Evolutionary conservation across 352 stramenopile species (phyloP), one percentile per base, ranked within the genome.

Genomic region (Thalassiosira exigua): DNA sequence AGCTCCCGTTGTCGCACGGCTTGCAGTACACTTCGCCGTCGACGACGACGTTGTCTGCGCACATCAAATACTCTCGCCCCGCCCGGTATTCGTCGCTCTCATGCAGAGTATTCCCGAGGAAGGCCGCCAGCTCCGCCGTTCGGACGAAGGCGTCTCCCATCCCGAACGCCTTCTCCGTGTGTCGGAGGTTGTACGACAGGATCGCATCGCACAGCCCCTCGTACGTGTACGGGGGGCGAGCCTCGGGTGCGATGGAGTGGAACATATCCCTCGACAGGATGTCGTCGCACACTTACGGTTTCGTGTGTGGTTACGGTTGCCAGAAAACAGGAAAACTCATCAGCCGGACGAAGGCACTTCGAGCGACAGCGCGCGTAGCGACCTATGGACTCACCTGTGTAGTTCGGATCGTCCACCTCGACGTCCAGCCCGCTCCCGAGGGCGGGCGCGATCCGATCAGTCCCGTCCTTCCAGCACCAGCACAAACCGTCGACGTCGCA

Each of bases 51-150:
- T 44, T 44, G 36, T 44, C 36, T 14, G 36, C 36, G 36, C 36
- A 44, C 36, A 44, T 44, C 36, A 71, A 51, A 19, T 82, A 71
- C 24, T 84, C 76, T 36, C 76, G 46, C 12, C 56, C 69, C 1
- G 76, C 76, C n/a, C 56, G 44, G 14, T 80, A 84, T 44, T 84
- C 76, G 60, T 80, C 76, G 48, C 46, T 74, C 51, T 84, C 76
- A 41, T 84, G 76, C 48, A 80, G 33, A 2, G 62, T 53, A 68
- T 84, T 76, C 9, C 76, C 76, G 22, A 85, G 59, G 19, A 80
- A 85, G 0, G 69, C 70, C 0, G 76, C 69, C 21, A 85, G 33
- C 32, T 85, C 76, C 11, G 46, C 42, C 21, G 26, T 44, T 41
- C 57, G 39, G 29, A 64, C 42, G 4, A 27, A 0, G 17, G 59